These are phyloP conservation scores for Pythium phragmitis DNA, from an alignment of 352 stramenopile genomes.

Conservation along the genomic window DNA sequence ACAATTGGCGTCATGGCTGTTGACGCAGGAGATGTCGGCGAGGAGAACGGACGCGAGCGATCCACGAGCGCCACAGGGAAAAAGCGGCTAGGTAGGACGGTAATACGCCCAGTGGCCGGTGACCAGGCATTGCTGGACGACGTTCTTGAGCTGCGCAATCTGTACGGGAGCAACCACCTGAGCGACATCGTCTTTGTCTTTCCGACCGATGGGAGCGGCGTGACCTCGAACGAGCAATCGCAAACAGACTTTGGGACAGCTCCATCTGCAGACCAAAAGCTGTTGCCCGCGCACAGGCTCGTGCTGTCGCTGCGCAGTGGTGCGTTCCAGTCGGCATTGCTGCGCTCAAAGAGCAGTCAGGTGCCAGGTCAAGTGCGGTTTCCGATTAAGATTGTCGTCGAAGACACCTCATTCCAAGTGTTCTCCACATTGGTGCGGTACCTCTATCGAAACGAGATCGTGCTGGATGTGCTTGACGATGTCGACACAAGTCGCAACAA, in stretches of 20 bases:
- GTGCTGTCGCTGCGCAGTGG: conserved; percentile 73
- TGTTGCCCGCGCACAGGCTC: conserved; percentile 76
- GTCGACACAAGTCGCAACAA: conserved; percentile 12
- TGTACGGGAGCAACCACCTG: conserved; percentile 72
- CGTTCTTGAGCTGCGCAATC: conserved; percentile 46
- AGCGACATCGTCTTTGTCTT: conserved; percentile 85
- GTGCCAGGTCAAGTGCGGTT: conserved; percentile 69
- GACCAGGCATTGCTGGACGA: conserved; percentile 42
- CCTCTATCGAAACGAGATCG: conserved; percentile 77
- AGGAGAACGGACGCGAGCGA: background rate
- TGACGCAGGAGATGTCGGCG: background rate
- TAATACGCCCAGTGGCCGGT: conserved; percentile 6
- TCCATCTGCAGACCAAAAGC: conserved; percentile 30
- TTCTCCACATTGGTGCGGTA: conserved; percentile 72
- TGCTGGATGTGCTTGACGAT: conserved; percentile 12
- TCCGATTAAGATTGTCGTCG: conserved; percentile 77
- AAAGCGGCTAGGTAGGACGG: background rate
- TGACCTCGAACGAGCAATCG: background rate
- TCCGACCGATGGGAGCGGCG: conserved; percentile 19
- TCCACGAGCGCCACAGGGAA: background rate
- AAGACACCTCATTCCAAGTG: conserved; percentile 74
- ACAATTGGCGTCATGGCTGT: conserved; percentile 2
- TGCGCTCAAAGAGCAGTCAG: conserved; percentile 66
- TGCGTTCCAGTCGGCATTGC: conserved; percentile 64
- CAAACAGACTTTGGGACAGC: background rate